Percentiles rank a stretch among this genome's conserved stretches.
phyloP scores from a whole-genome alignment of 768 basidiomycete genomes.

The Holtermanniella nyarrowii region DNA sequence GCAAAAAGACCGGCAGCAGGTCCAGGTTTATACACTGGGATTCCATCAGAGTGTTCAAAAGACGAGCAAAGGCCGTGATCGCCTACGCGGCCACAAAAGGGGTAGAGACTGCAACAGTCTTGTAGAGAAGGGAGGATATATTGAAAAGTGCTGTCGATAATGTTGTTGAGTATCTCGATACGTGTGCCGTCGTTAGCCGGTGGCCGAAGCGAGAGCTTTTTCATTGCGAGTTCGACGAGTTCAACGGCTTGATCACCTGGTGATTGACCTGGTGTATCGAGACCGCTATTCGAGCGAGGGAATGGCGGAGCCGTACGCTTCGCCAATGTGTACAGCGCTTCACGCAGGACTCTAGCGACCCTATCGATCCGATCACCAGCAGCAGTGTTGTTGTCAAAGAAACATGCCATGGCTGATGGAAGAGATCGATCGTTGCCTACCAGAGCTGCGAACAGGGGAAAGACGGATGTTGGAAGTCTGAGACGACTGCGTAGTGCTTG shows the following conservation, averaged over 20 bases:
- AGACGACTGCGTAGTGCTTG: constrained; percentile 25
- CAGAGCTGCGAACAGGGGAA: constrained; percentile 35
- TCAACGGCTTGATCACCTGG: constrained; percentile 33
- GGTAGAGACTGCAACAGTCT: constrained; percentile 20
- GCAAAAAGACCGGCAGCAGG: constrained; percentile 10
- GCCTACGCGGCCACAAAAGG: constrained; percentile 19
- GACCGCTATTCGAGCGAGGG: background rate
- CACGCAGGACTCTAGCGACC: constrained; percentile 33
- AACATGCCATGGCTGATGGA: constrained; percentile 8
- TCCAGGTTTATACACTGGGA: background rate
- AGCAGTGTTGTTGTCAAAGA: constrained; percentile 22
- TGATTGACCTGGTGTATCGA: constrained; percentile 8
- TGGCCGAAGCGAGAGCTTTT: constrained; percentile 19
- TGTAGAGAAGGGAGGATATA: constrained; percentile 25
- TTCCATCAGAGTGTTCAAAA: background rate
- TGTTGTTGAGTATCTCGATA: constrained; percentile 23
- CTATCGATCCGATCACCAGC: constrained; percentile 25
- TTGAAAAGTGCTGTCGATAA: constrained; percentile 36
- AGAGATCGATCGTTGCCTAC: constrained; percentile 38
- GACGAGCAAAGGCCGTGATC: background rate
- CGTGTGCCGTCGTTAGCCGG: constrained; percentile 20
- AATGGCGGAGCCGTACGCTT: background rate
- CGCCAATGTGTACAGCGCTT: constrained; percentile 15
- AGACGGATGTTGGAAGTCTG: constrained; percentile 25
- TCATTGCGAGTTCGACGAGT: constrained; percentile 25